Base-by-base conservation (phyloP, 139 green algal genomes). In the Penium margaritaceum region DNA sequence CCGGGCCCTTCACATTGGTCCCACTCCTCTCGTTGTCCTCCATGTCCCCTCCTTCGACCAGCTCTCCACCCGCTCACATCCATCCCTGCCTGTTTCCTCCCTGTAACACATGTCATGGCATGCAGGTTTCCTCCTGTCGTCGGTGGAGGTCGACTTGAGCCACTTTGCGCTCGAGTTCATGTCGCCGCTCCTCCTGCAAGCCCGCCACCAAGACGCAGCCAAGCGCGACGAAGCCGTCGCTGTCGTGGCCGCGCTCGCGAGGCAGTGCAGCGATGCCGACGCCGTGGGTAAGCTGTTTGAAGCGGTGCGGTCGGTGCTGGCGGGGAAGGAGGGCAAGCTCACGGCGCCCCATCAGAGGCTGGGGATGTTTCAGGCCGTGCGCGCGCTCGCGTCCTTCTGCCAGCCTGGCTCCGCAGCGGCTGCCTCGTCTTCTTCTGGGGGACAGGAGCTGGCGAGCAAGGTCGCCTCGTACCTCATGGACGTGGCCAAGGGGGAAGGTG, bases 321-420 rank as follows among this genome's bases (percentile, higher is more conserved):
- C 12, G 19, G 75, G 75, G 15, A 63, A 34, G 17, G 75, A 82
- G 60, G 75, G 75, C 53, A 80, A 80, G 75, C 70, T 82, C 15
- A 76, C 68, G 44, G 37, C 58, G 12, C 32, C n/a, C 1, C 67
- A 79, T 24, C 75, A 82, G 54, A 33, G 72, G 14, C 24, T 41
- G 29, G 75, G 69, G 27, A 61, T 82, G 1, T 24, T 75, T 19
- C n/a, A 29, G 9, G 71, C 57, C 14, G 27, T 82, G 0, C 32
- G 29, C 15, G 60, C 69, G 7, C 58, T 82, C 1, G 34, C 67
- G n/a, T n/a, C 64, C n/a, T 44, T 38, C 58, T 38, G 24, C 9
- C 2, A 35, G 15, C 43, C 61, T 0, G 37, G 62, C 38, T 19
- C 17, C 41, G 55, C 60, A 12, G 67, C 67, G 24, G 41, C 27